Evolutionary conservation across 169 alveolate species (phyloP).

Genomic region (Perkinsus olseni): DNA sequence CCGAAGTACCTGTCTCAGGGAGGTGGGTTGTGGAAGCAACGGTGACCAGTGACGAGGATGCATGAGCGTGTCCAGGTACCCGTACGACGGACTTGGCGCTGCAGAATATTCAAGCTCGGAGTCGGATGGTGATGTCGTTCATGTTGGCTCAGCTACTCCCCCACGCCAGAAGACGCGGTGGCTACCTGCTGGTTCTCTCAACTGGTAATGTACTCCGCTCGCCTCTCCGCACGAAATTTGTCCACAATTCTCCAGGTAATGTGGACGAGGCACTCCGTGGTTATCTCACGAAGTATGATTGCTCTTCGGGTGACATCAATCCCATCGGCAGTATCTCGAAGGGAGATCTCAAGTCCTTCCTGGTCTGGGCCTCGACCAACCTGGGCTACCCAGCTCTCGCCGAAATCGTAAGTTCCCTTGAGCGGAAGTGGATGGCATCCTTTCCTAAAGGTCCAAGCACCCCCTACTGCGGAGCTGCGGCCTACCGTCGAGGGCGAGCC

Average conservation of each 20-base stretch:
- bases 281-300: conserved; percentile 81
- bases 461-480: conserved; percentile 71
- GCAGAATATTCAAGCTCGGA: conserved; percentile 57
- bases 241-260: conserved; percentile 43
- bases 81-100: conserved; percentile 24
- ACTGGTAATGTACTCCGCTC: not conserved
- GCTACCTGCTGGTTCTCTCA: not conserved
- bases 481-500: conserved; percentile 25
- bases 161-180: conserved; percentile 12
- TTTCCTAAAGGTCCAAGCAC: conserved; percentile 26
- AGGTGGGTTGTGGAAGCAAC: not conserved
- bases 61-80: not conserved
- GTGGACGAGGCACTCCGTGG: conserved; percentile 63
- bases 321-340: conserved; percentile 77
- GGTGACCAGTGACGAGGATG: not conserved
- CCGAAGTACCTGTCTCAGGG: not conserved
- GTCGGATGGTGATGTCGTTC: conserved; percentile 52
- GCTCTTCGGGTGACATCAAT: conserved; percentile 77
- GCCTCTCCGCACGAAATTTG: conserved; percentile 1
- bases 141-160: conserved; percentile 55
- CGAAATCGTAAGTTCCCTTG: not conserved
- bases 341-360: conserved; percentile 6
- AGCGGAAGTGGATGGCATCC: not conserved
- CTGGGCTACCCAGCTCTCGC: not conserved
- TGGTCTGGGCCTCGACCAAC: not conserved